phyloP scores from a whole-genome alignment of 305 asterid species.

The Solanum hybrid region DNA sequence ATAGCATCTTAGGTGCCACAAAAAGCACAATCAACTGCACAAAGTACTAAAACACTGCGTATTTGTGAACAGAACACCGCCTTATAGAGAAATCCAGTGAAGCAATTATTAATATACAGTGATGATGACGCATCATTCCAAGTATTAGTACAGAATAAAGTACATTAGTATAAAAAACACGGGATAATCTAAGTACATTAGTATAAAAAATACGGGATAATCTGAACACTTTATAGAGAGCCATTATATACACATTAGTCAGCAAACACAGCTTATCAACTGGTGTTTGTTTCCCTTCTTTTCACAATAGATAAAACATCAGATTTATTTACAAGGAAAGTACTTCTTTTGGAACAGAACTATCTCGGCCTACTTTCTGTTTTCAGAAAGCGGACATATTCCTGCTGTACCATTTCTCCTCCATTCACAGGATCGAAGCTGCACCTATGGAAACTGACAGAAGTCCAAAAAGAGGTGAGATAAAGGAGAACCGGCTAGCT shows the following conservation, averaged over 20 bases:
- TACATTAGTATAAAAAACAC: not conserved
- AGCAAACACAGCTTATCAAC: not conserved
- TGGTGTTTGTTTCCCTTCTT: not conserved
- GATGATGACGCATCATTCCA: not conserved
- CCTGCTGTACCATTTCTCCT: conserved; percentile 84
- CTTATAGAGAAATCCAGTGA: not conserved
- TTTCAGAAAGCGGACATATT: conserved; percentile 59
- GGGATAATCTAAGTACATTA: not conserved
- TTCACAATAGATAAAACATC: not conserved
- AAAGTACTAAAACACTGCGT: not conserved
- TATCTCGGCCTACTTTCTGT: conserved; percentile 44
- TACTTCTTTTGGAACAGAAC: not conserved
- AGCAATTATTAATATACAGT: not conserved
- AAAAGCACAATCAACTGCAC: not conserved
- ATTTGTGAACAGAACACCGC: not conserved
- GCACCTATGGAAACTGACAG: conserved; percentile 76
- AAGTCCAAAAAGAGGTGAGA: conserved; percentile 6
- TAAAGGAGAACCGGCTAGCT: conserved; percentile 2
- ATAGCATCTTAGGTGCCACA: not conserved
- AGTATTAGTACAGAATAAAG: not conserved
- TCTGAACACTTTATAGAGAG: not conserved
- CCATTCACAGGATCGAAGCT: conserved; percentile 77
- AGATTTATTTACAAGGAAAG: not conserved
- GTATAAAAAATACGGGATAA: not conserved
- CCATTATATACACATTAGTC: not conserved